Base-by-base conservation (phyloP, 768 basidiomycete species). In the Pisolithus marmoratus region DNA sequence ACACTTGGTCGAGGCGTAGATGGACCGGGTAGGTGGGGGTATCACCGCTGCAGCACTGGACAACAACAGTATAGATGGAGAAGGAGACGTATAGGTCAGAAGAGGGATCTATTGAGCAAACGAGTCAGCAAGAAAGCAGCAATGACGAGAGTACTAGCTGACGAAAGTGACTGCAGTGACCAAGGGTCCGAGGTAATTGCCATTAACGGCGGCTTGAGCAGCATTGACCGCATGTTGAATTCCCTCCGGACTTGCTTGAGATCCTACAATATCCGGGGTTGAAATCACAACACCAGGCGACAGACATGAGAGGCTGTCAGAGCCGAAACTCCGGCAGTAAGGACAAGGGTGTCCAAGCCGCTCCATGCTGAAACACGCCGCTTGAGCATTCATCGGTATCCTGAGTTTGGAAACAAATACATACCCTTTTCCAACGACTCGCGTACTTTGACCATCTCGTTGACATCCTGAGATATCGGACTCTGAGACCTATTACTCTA, bases 1-100 rank as follows among this genome's bases (percentile, higher is more conserved):
- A 2, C 85, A 75, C 66, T 97, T 96, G 9, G 87, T 89, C 3
- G 91, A 82, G 0, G 79, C 82, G 63, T 97, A 97, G 34, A 97
- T 70, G 1, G 89, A 72, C 7, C 94, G 84, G 1, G 89, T 92
- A 1, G 94, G 94, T 0, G 93, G 82, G 2, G 94, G 89, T 34
- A 94, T 83, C 6, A 85, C 73, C 2, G 90, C 82, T 2, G 85
- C 94, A 3, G 86, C 72, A 26, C 85, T 87, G 8, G 90, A 90
- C 34, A 96, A 63, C 38, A 94, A 81, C 24, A 91, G 79, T 36
- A 95, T 74, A 0, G 89, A 81, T 0, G 93, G 92, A 0, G 80
- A 74, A 0, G 63, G 51, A 0, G 90, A 93, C 0, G 83, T 78
- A 23, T 73, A 62, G 11, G 78, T 72, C 31, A 95, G 78, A 0